phyloP scores from a whole-genome alignment of 2,329 filamentous ascomycete species.

The Elsinoe australis region DNA sequence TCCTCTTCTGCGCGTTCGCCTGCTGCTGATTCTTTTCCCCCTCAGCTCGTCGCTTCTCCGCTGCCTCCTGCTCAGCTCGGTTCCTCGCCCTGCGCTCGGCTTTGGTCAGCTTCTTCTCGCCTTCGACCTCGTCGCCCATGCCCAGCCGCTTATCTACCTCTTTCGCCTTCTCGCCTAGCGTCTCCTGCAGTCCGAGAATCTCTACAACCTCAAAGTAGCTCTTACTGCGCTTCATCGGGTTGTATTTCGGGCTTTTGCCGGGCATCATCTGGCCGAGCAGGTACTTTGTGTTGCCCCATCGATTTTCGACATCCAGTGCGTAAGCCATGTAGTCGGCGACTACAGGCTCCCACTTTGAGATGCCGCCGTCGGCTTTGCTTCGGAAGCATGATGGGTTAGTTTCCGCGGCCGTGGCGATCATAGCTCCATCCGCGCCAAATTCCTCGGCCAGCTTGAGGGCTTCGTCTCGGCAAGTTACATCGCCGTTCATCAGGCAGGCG shows the following conservation, averaged over 20 bases:
- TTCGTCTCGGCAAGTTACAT: slow-evolving; percentile 69
- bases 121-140: slow-evolving; percentile 38
- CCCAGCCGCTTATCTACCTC: slow-evolving; percentile 55
- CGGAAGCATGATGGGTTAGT: slow-evolving; percentile 85
- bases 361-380: slow-evolving; percentile 57
- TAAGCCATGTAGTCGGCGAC: slow-evolving; percentile 66
- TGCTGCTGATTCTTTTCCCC: slow-evolving; percentile 17
- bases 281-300: slow-evolving; percentile 89
- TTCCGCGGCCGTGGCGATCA: slow-evolving; percentile 94
- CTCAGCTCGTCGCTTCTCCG: slow-evolving; percentile 23
- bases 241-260: slow-evolving; percentile 61
- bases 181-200: slow-evolving; percentile 52
- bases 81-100: slow-evolving; percentile 40
- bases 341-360: slow-evolving; percentile 67
- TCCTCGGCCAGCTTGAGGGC: slow-evolving; percentile 64
- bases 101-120: slow-evolving; percentile 41
- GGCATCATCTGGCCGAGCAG: slow-evolving; percentile 78
- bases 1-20: slow-evolving; percentile 25
- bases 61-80: slow-evolving; percentile 33
- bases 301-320: slow-evolving; percentile 72
- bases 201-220: slow-evolving; percentile 64
- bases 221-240: slow-evolving; percentile 55
- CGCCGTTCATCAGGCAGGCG: slow-evolving; percentile 91
- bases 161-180: slow-evolving; percentile 56
- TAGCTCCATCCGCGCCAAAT: slow-evolving; percentile 84